Percentiles rank a stretch among this genome's conserved stretches.
phyloP scores from a whole-genome alignment of 257 asterid species.

The Nicotiana noctiflora region DNA sequence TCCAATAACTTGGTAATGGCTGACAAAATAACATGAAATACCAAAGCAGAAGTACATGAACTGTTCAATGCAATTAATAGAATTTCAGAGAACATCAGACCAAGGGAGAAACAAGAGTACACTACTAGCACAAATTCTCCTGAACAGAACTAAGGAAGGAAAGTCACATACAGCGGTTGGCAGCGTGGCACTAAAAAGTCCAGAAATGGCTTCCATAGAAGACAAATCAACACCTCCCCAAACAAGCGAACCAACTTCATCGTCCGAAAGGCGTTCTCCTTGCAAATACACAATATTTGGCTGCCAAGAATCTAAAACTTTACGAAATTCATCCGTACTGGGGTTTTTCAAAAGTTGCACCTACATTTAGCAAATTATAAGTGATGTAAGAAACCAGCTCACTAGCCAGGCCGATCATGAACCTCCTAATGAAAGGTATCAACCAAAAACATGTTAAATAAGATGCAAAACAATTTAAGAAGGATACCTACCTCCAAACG shows the following conservation, averaged over 20 bases:
- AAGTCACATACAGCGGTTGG: conserved; percentile 63
- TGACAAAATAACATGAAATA: not conserved
- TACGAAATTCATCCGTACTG: conserved; percentile 54
- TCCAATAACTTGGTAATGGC: not conserved
- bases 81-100: not conserved
- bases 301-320: conserved; percentile 60
- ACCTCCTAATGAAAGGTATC: not conserved
- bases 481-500: conserved; percentile 68
- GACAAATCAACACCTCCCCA: conserved; percentile 66
- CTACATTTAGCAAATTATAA: conserved; percentile 28
- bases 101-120: not conserved
- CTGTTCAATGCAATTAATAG: not conserved
- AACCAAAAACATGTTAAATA: not conserved
- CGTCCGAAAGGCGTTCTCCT: conserved; percentile 57
- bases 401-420: not conserved
- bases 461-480: not conserved
- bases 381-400: not conserved
- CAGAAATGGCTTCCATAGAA: conserved; percentile 52
- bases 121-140: not conserved
- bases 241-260: conserved; percentile 50
- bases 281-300: conserved; percentile 80
- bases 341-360: conserved; percentile 80
- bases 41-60: not conserved
- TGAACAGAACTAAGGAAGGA: not conserved
- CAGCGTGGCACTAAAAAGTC: conserved; percentile 47